phyloP scores from a whole-genome alignment of 306 rosid species.

The Malus asiatica region DNA sequence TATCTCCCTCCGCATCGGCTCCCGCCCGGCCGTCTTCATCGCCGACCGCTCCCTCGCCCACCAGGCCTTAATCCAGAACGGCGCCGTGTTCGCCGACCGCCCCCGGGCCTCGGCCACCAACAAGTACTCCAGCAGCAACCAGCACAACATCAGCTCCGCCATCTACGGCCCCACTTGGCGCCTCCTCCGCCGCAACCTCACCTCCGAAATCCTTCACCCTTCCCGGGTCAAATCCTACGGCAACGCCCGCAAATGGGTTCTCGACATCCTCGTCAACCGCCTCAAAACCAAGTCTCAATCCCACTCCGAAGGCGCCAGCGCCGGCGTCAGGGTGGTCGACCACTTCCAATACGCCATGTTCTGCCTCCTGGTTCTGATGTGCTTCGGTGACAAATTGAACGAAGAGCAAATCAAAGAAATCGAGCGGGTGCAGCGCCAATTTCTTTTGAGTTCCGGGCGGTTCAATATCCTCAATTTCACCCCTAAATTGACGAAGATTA shows the following conservation, averaged over 20 bases:
- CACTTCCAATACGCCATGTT: conserved; percentile 22
- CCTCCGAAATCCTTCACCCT: conserved; percentile 22
- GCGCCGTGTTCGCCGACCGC: conserved; percentile 27
- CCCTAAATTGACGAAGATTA: conserved; percentile 8
- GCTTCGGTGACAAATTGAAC: conserved; percentile 18
- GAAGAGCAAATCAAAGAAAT: conserved; percentile 7
- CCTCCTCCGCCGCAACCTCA: conserved; percentile 30
- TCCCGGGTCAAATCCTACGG: conserved; percentile 11
- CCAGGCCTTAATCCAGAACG: conserved; percentile 21
- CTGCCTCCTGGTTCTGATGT: conserved; percentile 17
- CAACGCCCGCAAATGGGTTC: conserved; percentile 17
- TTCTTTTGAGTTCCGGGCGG: not conserved
- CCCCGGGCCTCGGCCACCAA: not conserved
- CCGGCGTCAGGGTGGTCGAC: not conserved
- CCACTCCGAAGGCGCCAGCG: too few species aligned
- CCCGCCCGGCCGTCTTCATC: conserved; percentile 13
- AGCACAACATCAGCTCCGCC: conserved; percentile 21
- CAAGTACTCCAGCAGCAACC: not conserved
- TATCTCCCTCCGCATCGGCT: conserved; percentile 17
- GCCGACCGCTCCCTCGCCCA: conserved; percentile 16
- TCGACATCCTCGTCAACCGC: conserved; percentile 12
- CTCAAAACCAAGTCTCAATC: not conserved
- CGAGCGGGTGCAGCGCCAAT: not conserved
- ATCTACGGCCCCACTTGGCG: conserved; percentile 18
- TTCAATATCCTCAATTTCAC: conserved; percentile 12